Evolutionary conservation across 176 grass and related monocot genomes (phyloP), one percentile per base, ranked within the genome.

Genomic region (Thinopyrum elongatum): DNA sequence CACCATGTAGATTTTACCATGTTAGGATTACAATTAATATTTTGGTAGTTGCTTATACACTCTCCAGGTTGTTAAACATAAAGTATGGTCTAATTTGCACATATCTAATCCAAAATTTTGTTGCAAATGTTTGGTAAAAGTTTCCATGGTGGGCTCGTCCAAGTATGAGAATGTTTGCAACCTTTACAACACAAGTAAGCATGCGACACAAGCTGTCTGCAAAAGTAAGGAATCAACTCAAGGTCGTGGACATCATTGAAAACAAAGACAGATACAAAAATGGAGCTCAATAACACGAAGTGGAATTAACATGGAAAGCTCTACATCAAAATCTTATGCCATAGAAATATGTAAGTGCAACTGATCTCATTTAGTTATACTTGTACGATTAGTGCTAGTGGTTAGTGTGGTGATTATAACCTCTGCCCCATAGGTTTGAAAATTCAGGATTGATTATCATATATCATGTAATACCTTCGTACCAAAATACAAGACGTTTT

Each of bases 231-330:
- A 9, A 81, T 87, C 29, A 87, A 87, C 29, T 15, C 6, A 15
- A 87, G 85, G 58, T 87, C 26, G 57, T 81, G 11, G 69, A 53
- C 2, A 87, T 87, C 15, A 87, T 81, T 72, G 22, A 65, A 63
- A 81, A 87, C 78, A 87, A 87, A 75, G 39, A 74, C 5, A 87
- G 22, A 22, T 87, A 87, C 29, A 87, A 47, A n/a, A 57, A 80
- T 66, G 2, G 78, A 75, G 9, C 39, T 66, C 49, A 0, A 3
- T 0, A 3, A 26, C 8, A 63, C 19, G n/a, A 29, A 78, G 17
- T n/a, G 3, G 13, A 51, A 35, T 27, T 22, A 36, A 71, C 85
- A 64, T 87, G 77, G 85, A 72, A 64, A 33, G 26, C 85, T 75
- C 77, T 38, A 81, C 85, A 7, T 74, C 78, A 3, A 38, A 55